phyloP scores from a whole-genome alignment of 306 rosid genomes.

The Cucumis sativus region Cucumber_9930_V3 NC_026656.2:21546501-21547000 shows the following conservation, averaged over 20 bases:
- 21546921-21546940: conserved; percentile 14
- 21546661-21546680: too few relatives aligned
- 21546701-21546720: neutral
- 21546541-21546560: too few relatives aligned
- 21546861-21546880: neutral
- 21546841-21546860: neutral
- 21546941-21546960: neutral
- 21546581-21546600: too few relatives aligned
- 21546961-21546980: neutral
- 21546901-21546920: conserved; percentile 22
- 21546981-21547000: conserved; percentile 63
- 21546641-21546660: too few relatives aligned
- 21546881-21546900: conserved; percentile 11
- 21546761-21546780: neutral
- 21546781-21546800: neutral
- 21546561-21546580: too few relatives aligned
- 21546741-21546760: neutral
- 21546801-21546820: neutral
- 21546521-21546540: too few relatives aligned
- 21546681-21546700: too few relatives aligned
- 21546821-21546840: neutral
- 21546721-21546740: neutral
- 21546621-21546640: too few relatives aligned
- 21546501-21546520: too few relatives aligned
- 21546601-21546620: too few relatives aligned